Evolutionary conservation across 345 rosid genomes (phyloP), one percentile per base, ranked within the genome.

Genomic region (Physaria fendleri): DNA sequence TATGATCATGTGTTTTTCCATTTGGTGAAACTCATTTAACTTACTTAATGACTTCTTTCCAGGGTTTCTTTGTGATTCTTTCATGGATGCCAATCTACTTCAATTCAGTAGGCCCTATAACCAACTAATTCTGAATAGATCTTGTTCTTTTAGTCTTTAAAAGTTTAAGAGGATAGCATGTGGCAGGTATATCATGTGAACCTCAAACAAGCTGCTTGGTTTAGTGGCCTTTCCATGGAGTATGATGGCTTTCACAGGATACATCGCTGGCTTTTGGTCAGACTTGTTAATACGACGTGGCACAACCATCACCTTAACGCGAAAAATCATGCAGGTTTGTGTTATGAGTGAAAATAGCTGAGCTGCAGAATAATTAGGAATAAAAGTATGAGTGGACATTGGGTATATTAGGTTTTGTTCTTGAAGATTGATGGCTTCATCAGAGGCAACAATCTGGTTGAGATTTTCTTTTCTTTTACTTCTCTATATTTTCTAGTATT

Each of bases 1-100:
- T 35, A 13, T 5, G 16, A 13, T 34, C 39, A 34, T 14, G 39
- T 35, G 40, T 18, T 20, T 20, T 20, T 25, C 42, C 6, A 14
- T 38, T 6, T 39, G 12, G 6, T 39, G 49, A 18, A n/a, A 16
- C 23, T 29, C 27, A 32, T 53, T 12, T 8, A 29, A 54, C 41
- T 56, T 23, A 54, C 18, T 37, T 39, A 38, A 32, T 21, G 28
- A 24, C 20, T 29, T 64, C 11, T 45, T 53, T 74, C 38, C 86
- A 92, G 98, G 98, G 98, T 0, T 92, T 92, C 53, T 92, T 92
- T 76, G 91, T 88, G 71, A 87, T 92, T 74, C 98, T 92, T 65
- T 84, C 98, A 15, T 92, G 98, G 98, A 92, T 88, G 98, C 98
- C 98, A 9, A 83, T 88, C 61, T 88, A 88, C 82, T 92, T 92